phyloP scores from a whole-genome alignment of 1,284 basidiomycete species.

The Melanopsichium pennsylvanicum region DNA sequence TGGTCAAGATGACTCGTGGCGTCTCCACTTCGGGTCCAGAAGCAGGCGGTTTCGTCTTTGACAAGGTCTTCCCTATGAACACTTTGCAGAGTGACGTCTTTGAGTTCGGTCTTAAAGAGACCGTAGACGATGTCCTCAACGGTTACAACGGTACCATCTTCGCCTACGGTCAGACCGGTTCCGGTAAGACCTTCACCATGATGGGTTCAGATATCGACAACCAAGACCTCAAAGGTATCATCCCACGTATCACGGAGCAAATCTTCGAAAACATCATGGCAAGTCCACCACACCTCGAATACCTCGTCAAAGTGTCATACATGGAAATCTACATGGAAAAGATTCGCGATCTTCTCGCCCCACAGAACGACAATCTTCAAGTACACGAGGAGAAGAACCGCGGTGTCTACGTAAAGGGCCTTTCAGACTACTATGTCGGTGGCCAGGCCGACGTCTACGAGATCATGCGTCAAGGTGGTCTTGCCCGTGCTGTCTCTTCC shows the following conservation, averaged over 20 bases:
- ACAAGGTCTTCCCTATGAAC: conserved; percentile 92
- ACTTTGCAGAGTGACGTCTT: conserved; percentile 94
- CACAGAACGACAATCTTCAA: conserved; percentile 97
- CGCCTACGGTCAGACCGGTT: conserved; percentile 94
- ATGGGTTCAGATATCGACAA: conserved; percentile 93
- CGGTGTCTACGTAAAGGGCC: conserved; percentile 96
- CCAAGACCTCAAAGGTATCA: conserved; percentile 79
- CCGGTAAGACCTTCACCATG: conserved; percentile 70
- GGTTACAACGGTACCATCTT: conserved; percentile 92
- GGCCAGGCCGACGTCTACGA: conserved; percentile 83
- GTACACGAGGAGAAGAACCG: conserved; percentile 98
- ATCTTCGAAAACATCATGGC: conserved; percentile 97
- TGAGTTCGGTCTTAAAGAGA: conserved; percentile 96
- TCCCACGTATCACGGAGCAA: conserved; percentile 97
- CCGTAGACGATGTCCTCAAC: conserved; percentile 81
- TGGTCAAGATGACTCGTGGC: conserved; percentile 72
- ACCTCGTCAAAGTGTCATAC: conserved; percentile 98
- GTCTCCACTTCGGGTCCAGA: conserved; percentile 66
- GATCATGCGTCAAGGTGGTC: conserved; percentile 96
- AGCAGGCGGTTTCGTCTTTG: conserved; percentile 92
- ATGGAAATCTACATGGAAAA: conserved; percentile 99
- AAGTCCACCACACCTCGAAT: conserved; percentile 93
- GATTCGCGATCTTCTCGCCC: conserved; percentile 92
- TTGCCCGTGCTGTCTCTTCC: conserved; percentile 88
- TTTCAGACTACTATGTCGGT: conserved; percentile 97